Conservation (phyloP, 208 protist species). For the Kentomonas sorsogonicus region DNA sequence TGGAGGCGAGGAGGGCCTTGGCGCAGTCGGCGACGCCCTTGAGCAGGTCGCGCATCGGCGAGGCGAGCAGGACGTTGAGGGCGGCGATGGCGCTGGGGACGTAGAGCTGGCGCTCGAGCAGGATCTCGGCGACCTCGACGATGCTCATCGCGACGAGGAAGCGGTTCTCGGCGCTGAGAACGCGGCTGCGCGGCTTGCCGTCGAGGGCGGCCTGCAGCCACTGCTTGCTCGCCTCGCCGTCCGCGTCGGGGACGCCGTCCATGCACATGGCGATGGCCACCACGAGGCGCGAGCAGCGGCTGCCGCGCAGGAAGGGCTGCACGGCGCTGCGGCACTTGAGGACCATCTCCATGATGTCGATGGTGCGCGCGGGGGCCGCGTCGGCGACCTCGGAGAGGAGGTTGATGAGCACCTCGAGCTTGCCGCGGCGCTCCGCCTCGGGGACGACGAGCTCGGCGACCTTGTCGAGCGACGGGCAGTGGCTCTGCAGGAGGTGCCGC, state of each 20-base stretch:
- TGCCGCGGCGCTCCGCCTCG: slow-evolving; percentile 54
- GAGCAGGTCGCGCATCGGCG: slow-evolving; percentile 75
- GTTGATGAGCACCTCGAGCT: slow-evolving; percentile 61
- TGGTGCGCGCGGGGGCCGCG: slow-evolving; percentile 37
- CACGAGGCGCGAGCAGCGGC: slow-evolving; percentile 74
- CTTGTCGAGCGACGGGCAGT: slow-evolving; percentile 52
- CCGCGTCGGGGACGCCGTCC: no score
- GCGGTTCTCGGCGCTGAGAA: slow-evolving; percentile 78
- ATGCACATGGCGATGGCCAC: slow-evolving; percentile 87
- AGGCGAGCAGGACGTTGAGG: slow-evolving; percentile 66
- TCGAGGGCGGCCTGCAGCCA: slow-evolving; percentile 81
- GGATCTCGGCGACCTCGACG: slow-evolving; percentile 80
- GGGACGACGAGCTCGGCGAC: slow-evolving; percentile 58
- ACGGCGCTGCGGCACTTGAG: slow-evolving; percentile 58
- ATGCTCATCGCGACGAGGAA: slow-evolving; percentile 83
- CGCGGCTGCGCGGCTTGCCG: slow-evolving; percentile 75
- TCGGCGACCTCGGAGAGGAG: slow-evolving; percentile 80
- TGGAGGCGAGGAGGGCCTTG: slow-evolving; percentile 57
- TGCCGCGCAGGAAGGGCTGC: slow-evolving; percentile 59
- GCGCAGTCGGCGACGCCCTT: slow-evolving; percentile 69
- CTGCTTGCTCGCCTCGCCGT: slow-evolving; percentile 64
- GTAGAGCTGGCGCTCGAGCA: slow-evolving; percentile 77
- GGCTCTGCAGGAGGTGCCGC: slow-evolving; percentile 54
- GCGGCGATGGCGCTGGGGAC: slow-evolving; percentile 73
- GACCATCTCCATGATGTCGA: slow-evolving; percentile 72